Conservation (phyloP, 768 basidiomycete species). For the Psilocybe azurescens region DNA sequence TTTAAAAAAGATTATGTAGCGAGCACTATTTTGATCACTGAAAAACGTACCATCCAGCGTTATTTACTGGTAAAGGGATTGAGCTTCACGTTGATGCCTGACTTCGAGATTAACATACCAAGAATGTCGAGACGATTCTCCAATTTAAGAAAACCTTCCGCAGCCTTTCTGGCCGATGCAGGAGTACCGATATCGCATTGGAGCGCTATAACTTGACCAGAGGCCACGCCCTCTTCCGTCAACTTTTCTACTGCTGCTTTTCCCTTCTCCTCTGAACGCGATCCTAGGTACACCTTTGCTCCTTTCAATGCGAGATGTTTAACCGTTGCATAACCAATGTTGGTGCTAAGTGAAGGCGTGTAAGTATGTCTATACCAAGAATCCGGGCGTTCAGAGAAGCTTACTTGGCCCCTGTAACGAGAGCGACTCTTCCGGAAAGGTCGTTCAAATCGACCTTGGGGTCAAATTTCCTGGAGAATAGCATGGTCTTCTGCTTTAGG, state of each 20-base stretch:
- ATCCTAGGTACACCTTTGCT: conserved; percentile 32
- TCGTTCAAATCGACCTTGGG: conserved; percentile 43
- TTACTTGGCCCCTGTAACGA: conserved; percentile 64
- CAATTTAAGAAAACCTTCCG: conserved; percentile 44
- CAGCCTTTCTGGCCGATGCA: conserved; percentile 33
- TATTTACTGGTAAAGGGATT: conserved; percentile 13
- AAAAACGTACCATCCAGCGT: conserved; percentile 10
- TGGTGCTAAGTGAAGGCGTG: conserved; percentile 15
- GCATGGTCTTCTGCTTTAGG: neutral
- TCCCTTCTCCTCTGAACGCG: conserved; percentile 27
- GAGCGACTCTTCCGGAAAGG: conserved; percentile 48
- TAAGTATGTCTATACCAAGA: neutral
- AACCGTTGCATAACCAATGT: conserved; percentile 44
- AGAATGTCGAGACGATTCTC: conserved; percentile 40
- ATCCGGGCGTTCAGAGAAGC: conserved; percentile 7
- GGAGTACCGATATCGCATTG: conserved; percentile 48
- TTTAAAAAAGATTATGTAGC: neutral
- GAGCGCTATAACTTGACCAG: conserved; percentile 47
- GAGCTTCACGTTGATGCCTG: neutral
- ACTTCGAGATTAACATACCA: conserved; percentile 7
- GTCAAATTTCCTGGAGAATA: conserved; percentile 29
- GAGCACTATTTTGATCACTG: neutral
- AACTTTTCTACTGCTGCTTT: conserved; percentile 29
- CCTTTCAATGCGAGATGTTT: conserved; percentile 29
- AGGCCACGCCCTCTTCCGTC: conserved; percentile 24